phyloP scores from a whole-genome alignment of 1,284 basidiomycete species.

The Ceratobasidium sp. region DNA sequence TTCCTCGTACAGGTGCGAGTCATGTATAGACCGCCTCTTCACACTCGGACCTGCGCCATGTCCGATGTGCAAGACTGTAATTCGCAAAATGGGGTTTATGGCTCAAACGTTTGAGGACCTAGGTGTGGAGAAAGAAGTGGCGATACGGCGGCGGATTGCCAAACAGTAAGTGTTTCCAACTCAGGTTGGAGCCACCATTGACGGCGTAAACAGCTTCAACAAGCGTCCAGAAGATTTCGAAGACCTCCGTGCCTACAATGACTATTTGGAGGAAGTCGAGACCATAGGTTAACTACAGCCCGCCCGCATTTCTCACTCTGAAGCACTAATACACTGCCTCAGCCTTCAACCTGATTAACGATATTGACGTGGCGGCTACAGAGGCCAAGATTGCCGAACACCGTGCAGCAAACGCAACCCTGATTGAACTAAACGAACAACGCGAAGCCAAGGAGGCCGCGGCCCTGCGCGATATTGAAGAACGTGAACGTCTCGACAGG shows the following conservation, averaged over 20 bases:
- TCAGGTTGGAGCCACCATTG: not conserved
- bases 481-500: conserved; percentile 72
- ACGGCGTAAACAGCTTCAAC: conserved; percentile 76
- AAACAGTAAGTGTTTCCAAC: conserved; percentile 71
- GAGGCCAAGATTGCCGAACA: conserved; percentile 85
- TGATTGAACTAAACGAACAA: conserved; percentile 82
- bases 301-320: not conserved
- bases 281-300: conserved; percentile 77
- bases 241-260: conserved; percentile 86
- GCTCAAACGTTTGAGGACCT: conserved; percentile 98
- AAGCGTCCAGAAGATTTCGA: conserved; percentile 91
- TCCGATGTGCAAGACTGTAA: conserved; percentile 89
- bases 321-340: conserved; percentile 25
- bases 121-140: conserved; percentile 95
- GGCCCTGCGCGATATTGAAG: conserved; percentile 77
- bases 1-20: conserved; percentile 82
- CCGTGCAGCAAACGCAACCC: conserved; percentile 79
- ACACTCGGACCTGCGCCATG: conserved; percentile 96
- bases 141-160: conserved; percentile 84
- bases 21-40: conserved; percentile 96
- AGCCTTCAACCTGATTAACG: conserved; percentile 91
- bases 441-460: conserved; percentile 79
- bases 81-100: conserved; percentile 93
- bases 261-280: conserved; percentile 96
- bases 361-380: conserved; percentile 85